Evolutionary conservation across 2,329 filamentous ascomycete species (phyloP), one percentile per base, ranked within the genome.

Genomic region (Calycina herbarum): DNA sequence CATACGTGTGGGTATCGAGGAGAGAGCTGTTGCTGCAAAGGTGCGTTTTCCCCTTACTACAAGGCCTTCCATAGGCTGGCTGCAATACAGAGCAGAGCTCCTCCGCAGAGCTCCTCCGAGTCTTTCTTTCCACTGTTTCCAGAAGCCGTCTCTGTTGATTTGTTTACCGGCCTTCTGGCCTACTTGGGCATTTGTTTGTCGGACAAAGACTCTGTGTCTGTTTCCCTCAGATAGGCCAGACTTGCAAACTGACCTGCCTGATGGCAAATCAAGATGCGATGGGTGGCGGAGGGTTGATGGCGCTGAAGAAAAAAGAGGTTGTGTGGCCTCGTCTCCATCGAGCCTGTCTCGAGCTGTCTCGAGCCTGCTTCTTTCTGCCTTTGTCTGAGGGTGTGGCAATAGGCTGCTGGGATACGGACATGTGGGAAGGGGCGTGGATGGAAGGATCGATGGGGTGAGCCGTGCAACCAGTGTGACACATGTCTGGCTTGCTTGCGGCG

Each of bases 301-400:
- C 45, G 45, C 45, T 48, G 45, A 48, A n/a, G n/a, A 48, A 48
- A 24, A 24, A 20, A 48, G 45, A 48, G 45, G 45, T 48, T 48
- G 45, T 48, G 45, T 48, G 17, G 45, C 45, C 45, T 48, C 45
- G 40, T n/a, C 40, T 45, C 40, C 17, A 10, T n/a, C 40, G 2
- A 15, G 13, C 40, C 40, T 45, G 40, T n/a, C n/a, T n/a, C n/a
- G n/a, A n/a, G n/a, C n/a, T n/a, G n/a, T n/a, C n/a, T n/a, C n/a
- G n/a, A n/a, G n/a, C n/a, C n/a, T n/a, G n/a, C n/a, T n/a, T n/a
- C n/a, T 3, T 20, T 20, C 42, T 45, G 42, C 17, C 42, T n/a
- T 45, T 45, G 42, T 45, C 42, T n/a, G 42, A 51, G 45, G 45
- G 45, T 51, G 45, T 51, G 45, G 45, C 45, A 38, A 38, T 38